Percentiles rank a stretch among this genome's conserved stretches.
Conservation (phyloP, 495 filamentous ascomycete genomes). For the Neurospora sp. region DNA sequence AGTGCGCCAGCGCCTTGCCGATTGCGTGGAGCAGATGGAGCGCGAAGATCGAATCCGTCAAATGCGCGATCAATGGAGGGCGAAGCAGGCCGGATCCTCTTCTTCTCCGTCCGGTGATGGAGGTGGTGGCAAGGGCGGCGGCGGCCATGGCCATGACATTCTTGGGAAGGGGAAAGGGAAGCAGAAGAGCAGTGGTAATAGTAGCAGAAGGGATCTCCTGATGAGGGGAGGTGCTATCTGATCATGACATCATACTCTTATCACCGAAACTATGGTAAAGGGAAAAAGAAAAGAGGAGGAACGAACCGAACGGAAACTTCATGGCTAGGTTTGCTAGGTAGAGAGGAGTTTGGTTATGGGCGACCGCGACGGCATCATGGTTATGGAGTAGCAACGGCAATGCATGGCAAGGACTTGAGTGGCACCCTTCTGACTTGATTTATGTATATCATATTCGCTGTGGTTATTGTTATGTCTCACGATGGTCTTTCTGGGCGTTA, state of each 20-base stretch:
- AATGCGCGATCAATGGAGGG: constrained; percentile 22
- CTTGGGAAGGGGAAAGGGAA: neutral
- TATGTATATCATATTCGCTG: neutral
- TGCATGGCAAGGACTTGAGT: neutral
- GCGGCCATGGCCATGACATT: neutral
- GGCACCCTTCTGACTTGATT: neutral
- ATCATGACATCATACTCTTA: neutral
- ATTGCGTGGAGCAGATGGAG: constrained; percentile 28
- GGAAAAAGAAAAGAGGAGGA: neutral
- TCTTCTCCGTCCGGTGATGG: neutral
- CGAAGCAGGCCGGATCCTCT: neutral
- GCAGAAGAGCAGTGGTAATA: neutral
- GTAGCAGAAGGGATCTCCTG: neutral
- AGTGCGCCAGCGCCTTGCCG: constrained; percentile 25
- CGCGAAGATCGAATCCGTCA: constrained; percentile 20
- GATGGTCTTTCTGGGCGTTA: neutral
- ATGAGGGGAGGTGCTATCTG: neutral
- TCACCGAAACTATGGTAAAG: neutral
- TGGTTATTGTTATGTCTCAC: neutral
- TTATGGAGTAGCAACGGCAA: neutral
- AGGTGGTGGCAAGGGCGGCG: neutral
- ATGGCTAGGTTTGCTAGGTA: neutral
- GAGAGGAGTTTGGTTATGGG: neutral
- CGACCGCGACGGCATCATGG: neutral
- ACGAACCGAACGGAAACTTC: neutral